Conservation (phyloP, 768 basidiomycete genomes). For the Rubroboletus satanas region DNA sequence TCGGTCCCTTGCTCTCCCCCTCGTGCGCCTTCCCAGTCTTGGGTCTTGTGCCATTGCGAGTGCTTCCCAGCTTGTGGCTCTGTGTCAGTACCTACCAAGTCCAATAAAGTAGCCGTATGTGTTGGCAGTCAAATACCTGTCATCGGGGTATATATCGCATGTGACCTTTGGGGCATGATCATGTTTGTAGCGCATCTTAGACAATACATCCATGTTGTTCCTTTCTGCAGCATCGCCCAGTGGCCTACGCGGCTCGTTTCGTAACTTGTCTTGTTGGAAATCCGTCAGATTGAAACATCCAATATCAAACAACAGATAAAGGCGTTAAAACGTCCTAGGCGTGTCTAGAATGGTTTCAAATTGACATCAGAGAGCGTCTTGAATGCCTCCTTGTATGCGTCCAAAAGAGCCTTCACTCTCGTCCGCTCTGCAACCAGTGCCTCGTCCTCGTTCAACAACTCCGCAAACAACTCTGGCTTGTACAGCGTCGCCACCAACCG, state of each 20-base stretch:
- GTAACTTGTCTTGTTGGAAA: neutral
- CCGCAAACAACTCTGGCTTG: conserved; percentile 89
- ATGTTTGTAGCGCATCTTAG: conserved; percentile 2
- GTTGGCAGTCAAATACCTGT: conserved; percentile 8
- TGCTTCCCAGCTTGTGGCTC: conserved; percentile 14
- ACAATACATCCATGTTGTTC: neutral
- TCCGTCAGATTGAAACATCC: neutral
- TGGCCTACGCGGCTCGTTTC: neutral
- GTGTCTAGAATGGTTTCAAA: conserved; percentile 53
- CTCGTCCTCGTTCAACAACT: conserved; percentile 94
- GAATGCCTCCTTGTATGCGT: conserved; percentile 95
- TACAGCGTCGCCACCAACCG: conserved; percentile 91
- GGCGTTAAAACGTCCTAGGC: neutral
- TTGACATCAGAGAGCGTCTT: conserved; percentile 82
- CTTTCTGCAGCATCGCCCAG: too few species aligned
- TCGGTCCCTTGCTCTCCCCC: neutral
- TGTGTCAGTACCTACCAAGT: conserved; percentile 21
- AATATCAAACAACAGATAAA: neutral
- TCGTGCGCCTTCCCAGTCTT: conserved; percentile 6
- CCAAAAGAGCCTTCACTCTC: conserved; percentile 88
- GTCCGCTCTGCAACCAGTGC: conserved; percentile 89
- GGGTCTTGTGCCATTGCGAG: conserved; percentile 19
- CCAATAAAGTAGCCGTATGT: conserved; percentile 21
- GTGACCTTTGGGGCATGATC: neutral
- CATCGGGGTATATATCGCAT: conserved; percentile 9